Evolutionary conservation across 2,329 filamentous ascomycete species (phyloP).

Genomic region (Trichoderma harzianum): DNA sequence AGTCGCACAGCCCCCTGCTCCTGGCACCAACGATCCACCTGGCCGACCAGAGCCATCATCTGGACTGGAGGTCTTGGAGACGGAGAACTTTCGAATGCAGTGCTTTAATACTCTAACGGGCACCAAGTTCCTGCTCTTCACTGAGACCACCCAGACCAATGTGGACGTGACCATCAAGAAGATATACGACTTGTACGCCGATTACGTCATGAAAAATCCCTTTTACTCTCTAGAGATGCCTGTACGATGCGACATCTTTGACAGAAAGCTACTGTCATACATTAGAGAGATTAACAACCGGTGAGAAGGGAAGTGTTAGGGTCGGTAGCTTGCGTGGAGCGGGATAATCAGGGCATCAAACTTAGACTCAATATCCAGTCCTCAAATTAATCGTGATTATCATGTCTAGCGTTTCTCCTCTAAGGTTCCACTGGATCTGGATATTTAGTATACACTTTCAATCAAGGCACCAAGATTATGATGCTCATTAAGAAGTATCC

Average conservation of each 20-base stretch:
- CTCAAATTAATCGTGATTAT: conserved; percentile 15
- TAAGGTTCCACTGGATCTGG: neutral
- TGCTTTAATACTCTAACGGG: conserved; percentile 95
- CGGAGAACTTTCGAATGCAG: conserved; percentile 89
- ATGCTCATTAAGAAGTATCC: conserved; percentile 67
- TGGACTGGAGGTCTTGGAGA: conserved; percentile 89
- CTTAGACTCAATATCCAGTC: conserved; percentile 4
- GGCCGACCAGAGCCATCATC: conserved; percentile 62
- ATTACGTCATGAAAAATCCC: conserved; percentile 99
- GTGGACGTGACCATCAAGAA: conserved; percentile 78
- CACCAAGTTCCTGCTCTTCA: conserved; percentile 93
- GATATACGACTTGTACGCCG: conserved; percentile 91
- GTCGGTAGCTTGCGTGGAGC: neutral
- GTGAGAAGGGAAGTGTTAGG: conserved; percentile 26
- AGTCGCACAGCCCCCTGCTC: conserved; percentile 31
- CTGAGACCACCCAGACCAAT: conserved; percentile 82
- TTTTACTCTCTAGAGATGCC: conserved; percentile 99
- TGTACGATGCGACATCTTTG: conserved; percentile 90
- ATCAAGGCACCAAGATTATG: conserved; percentile 28
- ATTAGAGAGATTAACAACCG: conserved; percentile 69
- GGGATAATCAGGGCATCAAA: neutral
- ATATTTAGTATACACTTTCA: conserved; percentile 34
- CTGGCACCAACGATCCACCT: conserved; percentile 37
- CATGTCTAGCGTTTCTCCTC: conserved; percentile 11
- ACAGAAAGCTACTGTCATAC: conserved; percentile 77